Evolutionary conservation across 208 protist genomes (phyloP).

Genomic region (Leishmania tarentolae): DNA sequence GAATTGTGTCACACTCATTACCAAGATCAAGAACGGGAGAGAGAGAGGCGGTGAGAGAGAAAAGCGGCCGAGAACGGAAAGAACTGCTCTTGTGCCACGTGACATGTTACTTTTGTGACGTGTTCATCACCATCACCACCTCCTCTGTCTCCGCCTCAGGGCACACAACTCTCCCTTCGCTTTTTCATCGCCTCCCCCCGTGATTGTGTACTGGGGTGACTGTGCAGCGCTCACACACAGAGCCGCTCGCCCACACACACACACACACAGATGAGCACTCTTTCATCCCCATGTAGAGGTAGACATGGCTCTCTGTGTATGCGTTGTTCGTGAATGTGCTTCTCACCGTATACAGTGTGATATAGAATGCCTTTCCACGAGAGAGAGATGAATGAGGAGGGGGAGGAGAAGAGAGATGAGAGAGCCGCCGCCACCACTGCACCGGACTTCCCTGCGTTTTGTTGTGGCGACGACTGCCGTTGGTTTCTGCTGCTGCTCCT

Average conservation of each 20-base stretch:
- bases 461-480: neutral
- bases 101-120: slow-evolving; percentile 4
- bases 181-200: neutral
- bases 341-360: too few relatives aligned
- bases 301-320: neutral
- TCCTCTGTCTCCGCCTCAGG: neutral
- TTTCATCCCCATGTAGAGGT: neutral
- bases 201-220: neutral
- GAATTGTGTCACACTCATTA: too few relatives aligned
- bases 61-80: neutral
- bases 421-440: neutral
- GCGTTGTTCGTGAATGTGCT: neutral
- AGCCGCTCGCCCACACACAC: neutral
- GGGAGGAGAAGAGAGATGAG: neutral
- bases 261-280: neutral
- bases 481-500: neutral
- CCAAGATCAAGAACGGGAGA: too few relatives aligned
- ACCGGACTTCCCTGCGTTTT: neutral
- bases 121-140: neutral
- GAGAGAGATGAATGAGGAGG: neutral
- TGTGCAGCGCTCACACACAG: neutral
- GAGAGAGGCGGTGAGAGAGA: too few relatives aligned
- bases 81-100: neutral
- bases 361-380: too few relatives aligned
- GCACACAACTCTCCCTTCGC: slow-evolving; percentile 2